Base-by-base conservation (phyloP, 1,284 basidiomycete genomes). In the Cryptococcus sp. region DNA sequence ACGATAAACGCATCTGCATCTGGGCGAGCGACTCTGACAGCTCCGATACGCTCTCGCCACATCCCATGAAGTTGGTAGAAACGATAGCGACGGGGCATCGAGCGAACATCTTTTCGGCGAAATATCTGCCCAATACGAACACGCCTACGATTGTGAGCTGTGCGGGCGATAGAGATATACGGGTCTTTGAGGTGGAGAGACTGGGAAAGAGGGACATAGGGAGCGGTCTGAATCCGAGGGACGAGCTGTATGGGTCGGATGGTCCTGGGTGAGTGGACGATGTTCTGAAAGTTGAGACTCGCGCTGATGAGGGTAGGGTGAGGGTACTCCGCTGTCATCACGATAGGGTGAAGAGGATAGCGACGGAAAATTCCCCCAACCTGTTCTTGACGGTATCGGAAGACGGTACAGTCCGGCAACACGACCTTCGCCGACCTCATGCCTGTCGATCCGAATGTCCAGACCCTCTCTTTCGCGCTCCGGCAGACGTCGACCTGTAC, bases 21-120 rank as follows among this genome's bases (percentile, higher is more conserved):
- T 85, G 85, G 85, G 75, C 46, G 3, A 43, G 41, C 31, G 41
- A 54, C 19, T 50, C 57, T 4, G 57, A 61, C 41, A 24, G 47
- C 11, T 41, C 43, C 14, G 36, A 51, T 14, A 48, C 57, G 5
- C 37, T 52, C 57, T 53, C 78, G 69, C 58, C 85, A 75, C 69
- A 86, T 81, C 45, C 87, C 79, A 68, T 76, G 71, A 48, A 85
- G 79, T 66, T 79, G 76, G 51, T 75, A 76, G 34, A 80, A 80
- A 52, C 60, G 0, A 83, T 91, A 51, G 65, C 78, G 12, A 91
- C 87, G 1, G 88, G 87, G 1, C 92, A 97, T 72, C 78, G 75
- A 24, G 82, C 79, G 16, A 95, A 95, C 66, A 91, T 97, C 51
- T 97, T 97, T 76, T 85, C 83, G 50, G 82, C 82, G 2, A 83